Percentiles rank a stretch among this genome's conserved stretches.
phyloP scores from a whole-genome alignment of 257 asterid genomes.

The Gynochthodes officinalis region DNA sequence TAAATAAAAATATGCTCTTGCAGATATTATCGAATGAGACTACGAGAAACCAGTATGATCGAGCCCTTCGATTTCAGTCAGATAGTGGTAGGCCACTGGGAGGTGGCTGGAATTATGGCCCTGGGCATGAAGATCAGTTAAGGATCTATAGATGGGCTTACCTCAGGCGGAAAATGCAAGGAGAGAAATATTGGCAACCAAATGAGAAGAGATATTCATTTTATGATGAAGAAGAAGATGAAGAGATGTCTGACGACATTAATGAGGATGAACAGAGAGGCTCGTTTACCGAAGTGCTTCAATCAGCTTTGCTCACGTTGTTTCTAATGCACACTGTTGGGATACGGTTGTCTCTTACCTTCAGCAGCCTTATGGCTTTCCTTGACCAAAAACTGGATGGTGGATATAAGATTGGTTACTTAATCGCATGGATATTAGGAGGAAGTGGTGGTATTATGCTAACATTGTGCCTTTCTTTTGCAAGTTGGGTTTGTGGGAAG shows the following conservation, averaged over 20 bases:
- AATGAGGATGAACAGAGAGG: constrained; percentile 43
- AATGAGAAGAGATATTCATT: constrained; percentile 34
- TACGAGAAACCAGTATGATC: constrained; percentile 62
- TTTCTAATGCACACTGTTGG: constrained; percentile 79
- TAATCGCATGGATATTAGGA: constrained; percentile 67
- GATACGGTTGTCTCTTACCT: constrained; percentile 53
- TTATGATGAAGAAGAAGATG: constrained; percentile 33
- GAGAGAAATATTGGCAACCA: constrained; percentile 46
- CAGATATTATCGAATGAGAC: constrained; percentile 67
- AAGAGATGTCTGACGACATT: constrained; percentile 33
- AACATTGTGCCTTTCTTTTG: constrained; percentile 55
- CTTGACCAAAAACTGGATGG: constrained; percentile 61
- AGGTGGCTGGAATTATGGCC: constrained; percentile 39
- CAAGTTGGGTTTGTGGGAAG: constrained; percentile 88
- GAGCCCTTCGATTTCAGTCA: constrained; percentile 41
- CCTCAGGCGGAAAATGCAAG: constrained; percentile 48
- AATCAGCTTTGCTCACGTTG: constrained; percentile 58
- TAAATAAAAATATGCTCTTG: constrained; percentile 10
- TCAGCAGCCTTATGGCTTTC: constrained; percentile 65
- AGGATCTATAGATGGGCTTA: constrained; percentile 71
- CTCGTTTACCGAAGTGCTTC: constrained; percentile 64
- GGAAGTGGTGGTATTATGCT: constrained; percentile 75
- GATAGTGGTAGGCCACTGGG: constrained; percentile 32
- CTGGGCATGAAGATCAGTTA: constrained; percentile 44
- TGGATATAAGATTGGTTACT: constrained; percentile 71